These are phyloP conservation scores for Vachellia pachyceras DNA, from an alignment of 306 rosid species.

Conservation along the genomic window DNA sequence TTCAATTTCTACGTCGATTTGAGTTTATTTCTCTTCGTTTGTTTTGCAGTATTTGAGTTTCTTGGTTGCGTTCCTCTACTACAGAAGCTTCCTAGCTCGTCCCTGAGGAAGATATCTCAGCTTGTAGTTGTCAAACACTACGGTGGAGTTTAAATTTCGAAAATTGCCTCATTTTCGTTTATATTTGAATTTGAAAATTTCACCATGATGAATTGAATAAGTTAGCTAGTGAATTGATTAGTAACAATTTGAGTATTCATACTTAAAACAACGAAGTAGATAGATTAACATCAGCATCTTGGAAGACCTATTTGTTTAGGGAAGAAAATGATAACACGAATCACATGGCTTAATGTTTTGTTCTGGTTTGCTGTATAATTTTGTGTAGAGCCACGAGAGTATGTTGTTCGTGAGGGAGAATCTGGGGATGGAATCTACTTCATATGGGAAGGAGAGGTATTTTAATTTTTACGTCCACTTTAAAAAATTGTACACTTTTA, in stretches of 20 bases:
- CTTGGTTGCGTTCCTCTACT: slow-evolving; percentile 79
- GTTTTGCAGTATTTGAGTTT: slow-evolving; percentile 77
- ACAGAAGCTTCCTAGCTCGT: slow-evolving; percentile 80
- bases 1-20: slow-evolving; percentile 9
- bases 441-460: slow-evolving; percentile 94
- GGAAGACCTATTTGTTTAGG: slow-evolving; percentile 23
- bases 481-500: slow-evolving; percentile 22
- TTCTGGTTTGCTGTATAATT: slow-evolving; percentile 23
- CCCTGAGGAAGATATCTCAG: slow-evolving; percentile 66
- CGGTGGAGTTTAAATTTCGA: slow-evolving; percentile 46
- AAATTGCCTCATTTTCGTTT: neutral
- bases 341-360: slow-evolving; percentile 10
- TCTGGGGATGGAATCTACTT: slow-evolving; percentile 82
- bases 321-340: neutral
- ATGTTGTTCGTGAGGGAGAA: slow-evolving; percentile 83
- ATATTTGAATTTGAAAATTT: neutral
- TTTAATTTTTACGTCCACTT: neutral
- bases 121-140: slow-evolving; percentile 61
- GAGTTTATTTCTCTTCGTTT: slow-evolving; percentile 15
- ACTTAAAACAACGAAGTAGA: slow-evolving; percentile 11
- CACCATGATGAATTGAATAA: neutral
- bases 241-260: neutral
- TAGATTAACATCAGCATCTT: neutral
- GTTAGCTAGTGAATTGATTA: neutral
- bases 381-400: slow-evolving; percentile 64